Evolutionary conservation across 805 yeast species (phyloP).

Genomic region (Clavispora phyllophila): DNA sequence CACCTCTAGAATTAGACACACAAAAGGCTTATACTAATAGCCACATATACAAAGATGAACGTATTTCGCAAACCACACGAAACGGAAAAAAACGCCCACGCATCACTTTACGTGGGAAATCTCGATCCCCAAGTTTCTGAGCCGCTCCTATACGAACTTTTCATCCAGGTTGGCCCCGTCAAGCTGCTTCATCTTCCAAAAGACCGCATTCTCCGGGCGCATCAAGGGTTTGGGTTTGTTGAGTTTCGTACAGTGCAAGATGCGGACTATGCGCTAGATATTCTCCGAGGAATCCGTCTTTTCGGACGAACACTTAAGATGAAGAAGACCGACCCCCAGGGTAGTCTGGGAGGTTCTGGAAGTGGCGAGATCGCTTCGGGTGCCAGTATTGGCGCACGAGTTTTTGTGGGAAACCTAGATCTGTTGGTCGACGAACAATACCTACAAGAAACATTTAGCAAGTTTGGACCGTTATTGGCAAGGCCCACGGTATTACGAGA

Average conservation of each 20-base stretch:
- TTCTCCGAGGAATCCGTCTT: slow-evolving; percentile 56
- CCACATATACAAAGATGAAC: slow-evolving; percentile 17
- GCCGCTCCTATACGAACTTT: slow-evolving; percentile 68
- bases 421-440: slow-evolving; percentile 58
- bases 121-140: slow-evolving; percentile 74
- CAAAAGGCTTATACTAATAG: too few species aligned
- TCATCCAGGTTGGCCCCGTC: slow-evolving; percentile 81
- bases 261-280: slow-evolving; percentile 60
- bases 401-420: slow-evolving; percentile 58
- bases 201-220: slow-evolving; percentile 63
- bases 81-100: slow-evolving; percentile 51
- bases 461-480: slow-evolving; percentile 59
- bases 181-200: slow-evolving; percentile 67
- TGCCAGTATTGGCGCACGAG: slow-evolving; percentile 43
- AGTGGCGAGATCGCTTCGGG: background rate
- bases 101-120: slow-evolving; percentile 76
- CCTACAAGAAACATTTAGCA: slow-evolving; percentile 52
- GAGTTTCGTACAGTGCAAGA: slow-evolving; percentile 59
- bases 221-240: slow-evolving; percentile 87
- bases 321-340: slow-evolving; percentile 40
- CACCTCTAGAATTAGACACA: too few species aligned
- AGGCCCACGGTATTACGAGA: slow-evolving; percentile 50
- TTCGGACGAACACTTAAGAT: slow-evolving; percentile 59
- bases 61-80: slow-evolving; percentile 34
- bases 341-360: slow-evolving; percentile 1